Evolutionary conservation across 768 basidiomycete species (phyloP), one percentile per base, ranked within the genome.

Genomic region (Lactarius sanguifluus): DNA sequence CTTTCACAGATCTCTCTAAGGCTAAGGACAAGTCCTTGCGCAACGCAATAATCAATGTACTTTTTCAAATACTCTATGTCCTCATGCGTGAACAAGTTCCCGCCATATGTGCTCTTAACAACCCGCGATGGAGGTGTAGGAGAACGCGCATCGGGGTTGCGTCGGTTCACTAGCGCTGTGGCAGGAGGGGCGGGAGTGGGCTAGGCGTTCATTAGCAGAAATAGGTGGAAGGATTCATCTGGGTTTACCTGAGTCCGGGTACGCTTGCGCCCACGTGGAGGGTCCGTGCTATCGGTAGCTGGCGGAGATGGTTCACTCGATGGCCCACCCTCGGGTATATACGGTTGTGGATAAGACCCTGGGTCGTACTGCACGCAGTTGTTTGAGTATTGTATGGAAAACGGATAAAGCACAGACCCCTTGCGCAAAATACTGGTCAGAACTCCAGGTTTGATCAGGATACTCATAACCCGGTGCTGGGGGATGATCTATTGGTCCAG

Each of bases 21-120:
- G 74, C 85, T 92, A 54, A 94, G 79, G 10, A 93, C 90, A 9
- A 92, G 76, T 43, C 92, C 92, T 75, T 93, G 89, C 64, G 93
- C 91, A 72, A 92, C 91, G 72, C 92, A 94, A 71, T 92, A 94
- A 71, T 93, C 91, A 56, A 94, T 94, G 73, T 94, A 94, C 73
- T 86, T 89, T 73, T 92, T 92, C 67, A 94, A 81, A 74, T 94
- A 94, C 41, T 85, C 64, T 50, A 94, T 85, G 73, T 94, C 92
- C 57, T 94, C 92, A 2, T 87, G 82, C 0, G 92, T 94, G 72
- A 94, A 94, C 45, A 93, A 75, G 73, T 94, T 94, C 16, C 92
- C 92, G 54, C 92, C 92, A 72, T 93, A 94, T 0, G 92, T 93
- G 72, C 92, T 94, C 77, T 92, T 93, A 73, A 94, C 87, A 25